These are phyloP conservation scores for Trichoderma aggressivum DNA, from an alignment of 2,329 filamentous ascomycete genomes.

Conservation along the genomic window DNA sequence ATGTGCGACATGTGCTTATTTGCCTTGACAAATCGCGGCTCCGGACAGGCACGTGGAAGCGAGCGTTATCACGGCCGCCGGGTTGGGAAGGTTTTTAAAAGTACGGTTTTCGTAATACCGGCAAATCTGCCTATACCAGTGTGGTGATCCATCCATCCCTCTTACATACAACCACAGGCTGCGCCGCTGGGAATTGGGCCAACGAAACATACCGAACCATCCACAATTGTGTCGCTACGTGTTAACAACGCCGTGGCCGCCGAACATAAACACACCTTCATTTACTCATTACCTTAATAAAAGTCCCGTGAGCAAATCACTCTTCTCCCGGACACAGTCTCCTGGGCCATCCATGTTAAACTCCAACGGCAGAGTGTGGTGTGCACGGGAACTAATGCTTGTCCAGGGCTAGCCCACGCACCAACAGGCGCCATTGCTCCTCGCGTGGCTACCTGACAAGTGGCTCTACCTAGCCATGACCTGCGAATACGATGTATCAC, in stretches of 20 bases:
- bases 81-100: not conserved
- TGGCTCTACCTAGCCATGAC: not conserved
- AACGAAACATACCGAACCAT: not conserved
- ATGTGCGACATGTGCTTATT: not conserved
- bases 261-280: not conserved
- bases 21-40: not conserved
- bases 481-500: constrained; percentile 3
- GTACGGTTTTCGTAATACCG: not conserved
- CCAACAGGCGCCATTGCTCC: not conserved
- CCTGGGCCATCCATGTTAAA: not conserved
- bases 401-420: constrained; percentile 7
- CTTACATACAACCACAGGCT: not conserved
- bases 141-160: not conserved
- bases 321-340: not conserved
- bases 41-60: not conserved
- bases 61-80: not conserved
- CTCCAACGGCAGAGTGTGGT: constrained; percentile 8
- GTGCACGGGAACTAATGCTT: constrained; percentile 15
- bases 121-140: not conserved
- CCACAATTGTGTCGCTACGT: not conserved
- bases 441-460: not conserved
- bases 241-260: not conserved
- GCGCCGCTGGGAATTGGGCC: not conserved
- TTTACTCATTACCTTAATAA: not conserved
- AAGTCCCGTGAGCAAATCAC: not conserved